Conservation (phyloP, 1,284 basidiomycete genomes). For the Ganoderma lucidum region DNA sequence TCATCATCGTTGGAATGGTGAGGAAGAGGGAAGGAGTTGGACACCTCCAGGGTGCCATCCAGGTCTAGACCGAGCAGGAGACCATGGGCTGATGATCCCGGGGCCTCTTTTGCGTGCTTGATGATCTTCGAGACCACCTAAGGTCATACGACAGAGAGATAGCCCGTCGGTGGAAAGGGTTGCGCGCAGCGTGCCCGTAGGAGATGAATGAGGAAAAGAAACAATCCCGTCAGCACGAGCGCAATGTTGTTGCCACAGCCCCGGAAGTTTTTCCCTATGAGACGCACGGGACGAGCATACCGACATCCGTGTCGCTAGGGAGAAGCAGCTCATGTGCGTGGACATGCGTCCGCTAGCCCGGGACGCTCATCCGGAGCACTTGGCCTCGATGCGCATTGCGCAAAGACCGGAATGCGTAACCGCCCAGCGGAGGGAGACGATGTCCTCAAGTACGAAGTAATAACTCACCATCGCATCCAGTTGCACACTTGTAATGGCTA, state of each 20-base stretch:
- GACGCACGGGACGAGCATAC: slow-evolving; percentile 12
- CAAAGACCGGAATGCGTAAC: slow-evolving; percentile 12
- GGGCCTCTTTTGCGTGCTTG: slow-evolving; percentile 81
- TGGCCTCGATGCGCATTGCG: slow-evolving; percentile 16
- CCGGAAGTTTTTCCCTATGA: slow-evolving; percentile 19
- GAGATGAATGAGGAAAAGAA: slow-evolving; percentile 5
- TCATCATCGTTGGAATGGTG: slow-evolving; percentile 75
- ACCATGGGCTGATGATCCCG: slow-evolving; percentile 78
- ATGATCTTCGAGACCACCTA: slow-evolving; percentile 94
- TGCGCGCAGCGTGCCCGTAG: slow-evolving; percentile 10
- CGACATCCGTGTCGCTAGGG: slow-evolving; percentile 5
- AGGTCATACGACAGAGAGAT: slow-evolving; percentile 5
- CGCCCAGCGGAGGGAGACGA: slow-evolving; percentile 8
- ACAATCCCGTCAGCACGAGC: background rate
- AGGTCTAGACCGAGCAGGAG: slow-evolving; percentile 92
- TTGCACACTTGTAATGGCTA: slow-evolving; percentile 80
- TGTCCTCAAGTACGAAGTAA: background rate
- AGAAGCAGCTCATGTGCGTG: slow-evolving; percentile 11
- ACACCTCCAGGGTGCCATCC: slow-evolving; percentile 90
- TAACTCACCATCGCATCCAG: slow-evolving; percentile 82
- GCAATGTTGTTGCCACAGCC: slow-evolving; percentile 7
- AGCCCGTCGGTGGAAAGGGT: background rate
- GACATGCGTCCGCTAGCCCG: slow-evolving; percentile 14
- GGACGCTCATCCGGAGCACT: slow-evolving; percentile 27
- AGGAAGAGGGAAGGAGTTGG: slow-evolving; percentile 92